A percentile compares a stretch with the other conserved stretches of the same genome.
phyloP scores from a whole-genome alignment of 192 early-diverging fungal species.

The Coemansia umbellata region DNA sequence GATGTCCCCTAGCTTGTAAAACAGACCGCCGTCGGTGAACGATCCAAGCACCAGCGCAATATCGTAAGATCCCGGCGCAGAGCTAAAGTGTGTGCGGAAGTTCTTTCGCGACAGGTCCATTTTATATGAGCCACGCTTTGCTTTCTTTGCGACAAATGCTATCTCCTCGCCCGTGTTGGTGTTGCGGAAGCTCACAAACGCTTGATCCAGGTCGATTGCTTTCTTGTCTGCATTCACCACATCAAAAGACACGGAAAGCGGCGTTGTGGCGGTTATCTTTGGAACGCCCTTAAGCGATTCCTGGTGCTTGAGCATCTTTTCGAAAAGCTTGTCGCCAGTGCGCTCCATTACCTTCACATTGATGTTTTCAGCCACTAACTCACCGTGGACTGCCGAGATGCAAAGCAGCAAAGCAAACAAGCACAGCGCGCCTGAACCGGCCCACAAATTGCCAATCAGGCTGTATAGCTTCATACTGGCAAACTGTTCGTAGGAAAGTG shows the following conservation, averaged over 20 bases:
- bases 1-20: slow-evolving; percentile 34
- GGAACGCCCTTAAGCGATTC: slow-evolving; percentile 12
- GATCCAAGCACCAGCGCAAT: slow-evolving; percentile 40
- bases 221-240: not conserved
- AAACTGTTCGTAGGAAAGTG: not conserved
- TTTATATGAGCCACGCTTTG: slow-evolving; percentile 18
- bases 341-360: slow-evolving; percentile 39
- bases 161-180: slow-evolving; percentile 21
- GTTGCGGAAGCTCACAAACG: slow-evolving; percentile 36
- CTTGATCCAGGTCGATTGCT: slow-evolving; percentile 32
- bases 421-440: slow-evolving; percentile 4
- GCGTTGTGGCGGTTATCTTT: slow-evolving; percentile 19
- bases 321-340: slow-evolving; percentile 45
- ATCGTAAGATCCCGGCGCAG: slow-evolving; percentile 21
- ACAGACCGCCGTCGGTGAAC: slow-evolving; percentile 22
- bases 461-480: too few species aligned
- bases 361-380: slow-evolving; percentile 18
- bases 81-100: slow-evolving; percentile 25
- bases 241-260: slow-evolving; percentile 31
- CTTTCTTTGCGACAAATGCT: slow-evolving; percentile 17
- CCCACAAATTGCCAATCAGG: too few species aligned
- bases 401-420: not conserved
- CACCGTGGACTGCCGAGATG: slow-evolving; percentile 4
- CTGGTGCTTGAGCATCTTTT: slow-evolving; percentile 17
- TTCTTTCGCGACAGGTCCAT: slow-evolving; percentile 34